Percentiles rank a stretch among this genome's conserved stretches.
phyloP scores from a whole-genome alignment of 331 rosid species.

The Telfairia occidentalis region DNA sequence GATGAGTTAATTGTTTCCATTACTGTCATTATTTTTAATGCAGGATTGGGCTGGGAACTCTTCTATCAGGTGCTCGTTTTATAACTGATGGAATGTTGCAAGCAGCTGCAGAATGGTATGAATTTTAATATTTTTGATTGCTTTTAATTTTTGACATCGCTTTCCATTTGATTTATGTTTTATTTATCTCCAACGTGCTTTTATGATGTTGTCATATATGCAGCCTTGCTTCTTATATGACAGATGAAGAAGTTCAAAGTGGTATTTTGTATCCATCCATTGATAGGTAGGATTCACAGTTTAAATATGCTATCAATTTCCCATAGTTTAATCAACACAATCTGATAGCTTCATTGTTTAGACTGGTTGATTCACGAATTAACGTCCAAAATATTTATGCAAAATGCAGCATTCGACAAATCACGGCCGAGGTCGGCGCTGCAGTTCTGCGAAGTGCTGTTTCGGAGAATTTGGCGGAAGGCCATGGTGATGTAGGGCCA shows the following conservation, averaged over 20 bases:
- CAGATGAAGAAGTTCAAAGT: conserved; percentile 56
- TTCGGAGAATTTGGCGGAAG: conserved; percentile 75
- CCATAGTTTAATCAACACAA: not conserved
- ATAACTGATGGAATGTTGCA: conserved; percentile 93
- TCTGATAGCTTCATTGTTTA: not conserved
- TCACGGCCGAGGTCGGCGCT: conserved; percentile 90
- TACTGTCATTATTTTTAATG: conserved; percentile 15
- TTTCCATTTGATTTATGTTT: not conserved
- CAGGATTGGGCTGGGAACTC: conserved; percentile 96
- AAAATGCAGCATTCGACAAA: conserved; percentile 59
- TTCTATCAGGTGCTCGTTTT: conserved; percentile 77
- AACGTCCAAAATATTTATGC: not conserved
- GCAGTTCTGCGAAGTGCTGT: conserved; percentile 80
- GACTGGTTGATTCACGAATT: not conserved
- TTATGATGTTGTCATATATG: conserved; percentile 19
- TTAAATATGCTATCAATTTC: conserved; percentile 2
- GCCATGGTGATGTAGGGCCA: conserved; percentile 57
- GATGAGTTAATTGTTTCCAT: not conserved
- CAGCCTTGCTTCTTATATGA: conserved; percentile 97
- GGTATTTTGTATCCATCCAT: conserved; percentile 82
- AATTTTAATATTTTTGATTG: conserved; percentile 3
- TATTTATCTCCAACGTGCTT: not conserved
- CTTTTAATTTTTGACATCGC: not conserved
- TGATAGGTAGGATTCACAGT: conserved; percentile 38
- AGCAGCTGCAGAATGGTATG: conserved; percentile 94